Evolutionary conservation across 2,329 filamentous ascomycete species (phyloP).

Genomic region (Cladosporium sp.): DNA sequence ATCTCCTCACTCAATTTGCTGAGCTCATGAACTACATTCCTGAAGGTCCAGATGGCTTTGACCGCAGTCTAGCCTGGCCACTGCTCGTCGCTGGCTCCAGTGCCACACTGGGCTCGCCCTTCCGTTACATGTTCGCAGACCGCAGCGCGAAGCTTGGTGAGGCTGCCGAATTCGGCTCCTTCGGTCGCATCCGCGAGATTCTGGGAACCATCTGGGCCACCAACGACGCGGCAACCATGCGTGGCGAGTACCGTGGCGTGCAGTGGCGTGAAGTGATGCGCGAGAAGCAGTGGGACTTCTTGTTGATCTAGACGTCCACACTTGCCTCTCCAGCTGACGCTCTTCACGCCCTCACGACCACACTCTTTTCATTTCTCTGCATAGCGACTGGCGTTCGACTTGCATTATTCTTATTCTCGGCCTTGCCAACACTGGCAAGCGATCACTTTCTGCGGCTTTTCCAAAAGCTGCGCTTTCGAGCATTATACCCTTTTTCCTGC

Average conservation of each 20-base stretch:
- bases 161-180: conserved; percentile 75
- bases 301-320: conserved; percentile 66
- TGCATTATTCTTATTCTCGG: conserved; percentile 1
- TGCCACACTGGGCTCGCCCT: conserved; percentile 68
- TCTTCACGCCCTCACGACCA: conserved; percentile 2
- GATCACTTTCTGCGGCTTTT: conserved; percentile 3
- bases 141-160: conserved; percentile 75
- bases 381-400: conserved; percentile 35
- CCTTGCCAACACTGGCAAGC: not conserved
- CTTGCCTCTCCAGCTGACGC: not conserved
- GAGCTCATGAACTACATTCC: conserved; percentile 80
- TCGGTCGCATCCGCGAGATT: conserved; percentile 77
- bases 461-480: conserved; percentile 16
- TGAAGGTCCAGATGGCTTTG: conserved; percentile 75
- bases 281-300: conserved; percentile 86
- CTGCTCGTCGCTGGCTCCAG: conserved; percentile 83
- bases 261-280: conserved; percentile 96
- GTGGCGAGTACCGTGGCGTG: conserved; percentile 63
- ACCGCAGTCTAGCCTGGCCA: conserved; percentile 90
- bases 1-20: conserved; percentile 75
- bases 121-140: conserved; percentile 76
- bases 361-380: conserved; percentile 23
- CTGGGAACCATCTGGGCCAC: conserved; percentile 78
- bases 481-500: conserved; percentile 26
- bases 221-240: conserved; percentile 62